phyloP scores from a whole-genome alignment of 257 asterid species.

The Striga asiatica region DNA sequence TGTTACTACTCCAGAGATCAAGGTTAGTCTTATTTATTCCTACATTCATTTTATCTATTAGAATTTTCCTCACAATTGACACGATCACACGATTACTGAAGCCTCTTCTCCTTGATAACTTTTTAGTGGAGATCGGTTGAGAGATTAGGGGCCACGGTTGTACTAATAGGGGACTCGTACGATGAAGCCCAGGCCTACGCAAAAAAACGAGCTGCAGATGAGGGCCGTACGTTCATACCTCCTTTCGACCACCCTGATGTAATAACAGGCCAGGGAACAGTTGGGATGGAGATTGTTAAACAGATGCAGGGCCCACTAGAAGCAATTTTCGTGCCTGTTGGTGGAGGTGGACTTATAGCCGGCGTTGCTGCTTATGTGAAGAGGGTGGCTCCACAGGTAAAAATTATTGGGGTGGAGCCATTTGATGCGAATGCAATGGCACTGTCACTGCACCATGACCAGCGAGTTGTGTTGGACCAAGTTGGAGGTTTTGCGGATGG shows the following conservation, averaged over 20 bases:
- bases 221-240: slow-evolving; percentile 65
- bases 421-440: slow-evolving; percentile 92
- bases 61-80: background rate
- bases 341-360: slow-evolving; percentile 90
- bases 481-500: slow-evolving; percentile 97
- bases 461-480: slow-evolving; percentile 68
- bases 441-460: slow-evolving; percentile 63
- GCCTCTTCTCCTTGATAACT: slow-evolving; percentile 6
- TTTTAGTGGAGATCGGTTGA: slow-evolving; percentile 67
- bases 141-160: slow-evolving; percentile 73
- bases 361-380: slow-evolving; percentile 90
- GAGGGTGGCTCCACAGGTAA: slow-evolving; percentile 80
- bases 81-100: slow-evolving; percentile 7
- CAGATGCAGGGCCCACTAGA: slow-evolving; percentile 53
- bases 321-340: slow-evolving; percentile 81
- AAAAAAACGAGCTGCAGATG: slow-evolving; percentile 55
- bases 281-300: slow-evolving; percentile 84
- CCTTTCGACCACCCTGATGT: slow-evolving; percentile 93
- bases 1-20: slow-evolving; percentile 80
- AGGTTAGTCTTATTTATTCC: slow-evolving; percentile 33
- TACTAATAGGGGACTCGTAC: slow-evolving; percentile 70
- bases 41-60: background rate
- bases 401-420: slow-evolving; percentile 86
- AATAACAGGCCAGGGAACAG: slow-evolving; percentile 81
- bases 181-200: slow-evolving; percentile 91